Percentiles rank a stretch among this genome's conserved stretches.
phyloP scores from a whole-genome alignment of 495 filamentous ascomycete genomes.

The Stereocaulon alpinum region DNA sequence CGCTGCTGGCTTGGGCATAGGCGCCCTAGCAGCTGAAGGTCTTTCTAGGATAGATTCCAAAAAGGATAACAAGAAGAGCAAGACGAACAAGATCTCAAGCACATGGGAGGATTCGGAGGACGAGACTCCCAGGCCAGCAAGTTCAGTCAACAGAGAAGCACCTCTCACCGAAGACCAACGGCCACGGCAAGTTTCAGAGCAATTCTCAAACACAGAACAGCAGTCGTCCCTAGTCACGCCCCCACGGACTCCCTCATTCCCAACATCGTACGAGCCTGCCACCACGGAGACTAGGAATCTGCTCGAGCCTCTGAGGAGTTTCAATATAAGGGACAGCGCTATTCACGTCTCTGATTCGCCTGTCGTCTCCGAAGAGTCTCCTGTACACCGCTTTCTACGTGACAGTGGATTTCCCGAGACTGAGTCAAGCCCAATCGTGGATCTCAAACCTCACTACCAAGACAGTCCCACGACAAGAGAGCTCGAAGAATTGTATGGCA shows the following conservation, averaged over 20 bases:
- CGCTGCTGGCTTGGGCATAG: constrained; percentile 3
- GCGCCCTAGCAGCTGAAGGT: constrained; percentile 7
- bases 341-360: constrained; percentile 44
- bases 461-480: neutral
- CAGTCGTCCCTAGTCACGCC: neutral
- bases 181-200: neutral
- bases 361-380: constrained; percentile 20
- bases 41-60: constrained; percentile 8
- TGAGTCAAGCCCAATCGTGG: constrained; percentile 21
- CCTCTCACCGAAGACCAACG: neutral
- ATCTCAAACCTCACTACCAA: constrained; percentile 4
- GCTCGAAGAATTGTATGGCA: neutral
- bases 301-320: neutral
- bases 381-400: constrained; percentile 22
- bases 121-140: neutral
- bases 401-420: constrained; percentile 38
- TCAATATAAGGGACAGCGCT: constrained; percentile 37
- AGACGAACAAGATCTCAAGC: constrained; percentile 20
- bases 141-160: neutral
- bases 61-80: constrained; percentile 10
- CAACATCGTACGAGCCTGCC: neutral
- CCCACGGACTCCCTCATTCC: neutral
- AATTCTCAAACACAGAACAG: neutral
- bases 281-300: neutral
- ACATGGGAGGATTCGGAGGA: constrained; percentile 1